Evolutionary conservation across 2,329 filamentous ascomycete species (phyloP).

Genomic region (Capronia americana): DNA sequence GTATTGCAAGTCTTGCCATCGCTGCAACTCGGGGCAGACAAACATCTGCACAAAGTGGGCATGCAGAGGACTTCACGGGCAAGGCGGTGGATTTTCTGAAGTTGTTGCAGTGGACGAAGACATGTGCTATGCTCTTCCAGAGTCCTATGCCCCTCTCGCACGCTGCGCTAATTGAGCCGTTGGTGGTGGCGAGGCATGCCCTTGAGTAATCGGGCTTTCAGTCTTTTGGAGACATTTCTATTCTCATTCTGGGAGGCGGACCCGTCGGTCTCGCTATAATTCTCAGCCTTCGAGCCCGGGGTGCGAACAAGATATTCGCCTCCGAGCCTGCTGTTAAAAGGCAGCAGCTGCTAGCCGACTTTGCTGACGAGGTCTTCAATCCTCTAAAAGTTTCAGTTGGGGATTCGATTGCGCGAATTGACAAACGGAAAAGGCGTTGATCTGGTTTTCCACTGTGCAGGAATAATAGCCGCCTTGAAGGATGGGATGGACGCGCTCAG

Average conservation of each 20-base stretch:
- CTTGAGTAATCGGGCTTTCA: constrained; percentile 36
- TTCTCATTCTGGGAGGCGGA: constrained; percentile 25
- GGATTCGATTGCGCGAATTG: constrained; percentile 38
- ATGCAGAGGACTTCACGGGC: constrained; percentile 9
- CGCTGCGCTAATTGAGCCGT: constrained; percentile 27
- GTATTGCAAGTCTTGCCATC: background rate
- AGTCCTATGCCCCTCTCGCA: constrained; percentile 12
- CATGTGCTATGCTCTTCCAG: constrained; percentile 42
- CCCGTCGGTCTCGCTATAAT: constrained; percentile 23
- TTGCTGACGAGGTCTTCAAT: constrained; percentile 11
- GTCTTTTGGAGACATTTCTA: background rate
- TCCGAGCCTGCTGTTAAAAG: constrained; percentile 20
- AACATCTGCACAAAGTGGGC: constrained; percentile 13
- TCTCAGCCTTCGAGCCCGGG: constrained; percentile 5
- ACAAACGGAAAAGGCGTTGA: constrained; percentile 43
- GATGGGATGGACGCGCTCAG: constrained; percentile 43
- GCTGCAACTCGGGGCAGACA: background rate
- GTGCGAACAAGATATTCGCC: constrained; percentile 13
- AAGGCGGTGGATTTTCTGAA: constrained; percentile 9
- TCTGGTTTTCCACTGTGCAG: constrained; percentile 46
- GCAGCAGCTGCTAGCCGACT: background rate
- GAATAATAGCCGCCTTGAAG: constrained; percentile 42
- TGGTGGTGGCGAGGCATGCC: constrained; percentile 23
- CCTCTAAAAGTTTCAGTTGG: constrained; percentile 35
- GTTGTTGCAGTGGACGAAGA: constrained; percentile 44